Evolutionary conservation across 345 rosid genomes (phyloP).

Genomic region (Noccaea bulbosa): DNA sequence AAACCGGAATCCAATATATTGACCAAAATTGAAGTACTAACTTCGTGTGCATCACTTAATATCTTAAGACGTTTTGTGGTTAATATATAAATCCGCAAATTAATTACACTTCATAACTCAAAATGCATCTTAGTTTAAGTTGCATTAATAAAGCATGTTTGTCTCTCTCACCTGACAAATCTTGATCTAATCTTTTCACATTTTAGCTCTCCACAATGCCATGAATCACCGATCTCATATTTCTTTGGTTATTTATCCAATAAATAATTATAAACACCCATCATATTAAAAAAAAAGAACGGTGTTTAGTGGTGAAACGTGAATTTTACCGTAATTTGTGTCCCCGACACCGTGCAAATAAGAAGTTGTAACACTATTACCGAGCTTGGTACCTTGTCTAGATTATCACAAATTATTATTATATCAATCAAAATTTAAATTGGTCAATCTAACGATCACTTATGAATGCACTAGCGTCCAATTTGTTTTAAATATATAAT

Average conservation of each 20-base stretch:
- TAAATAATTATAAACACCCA: neutral
- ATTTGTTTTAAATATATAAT: constrained; percentile 33
- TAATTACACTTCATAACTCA: constrained; percentile 6
- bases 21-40: constrained; percentile 16
- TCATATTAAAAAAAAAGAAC: neutral
- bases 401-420: constrained; percentile 20
- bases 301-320: constrained; percentile 30
- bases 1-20: constrained; percentile 33
- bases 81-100: neutral
- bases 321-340: constrained; percentile 43
- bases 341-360: constrained; percentile 49
- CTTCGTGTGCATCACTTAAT: constrained; percentile 38
- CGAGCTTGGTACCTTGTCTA: constrained; percentile 35
- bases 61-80: constrained; percentile 15
- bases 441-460: constrained; percentile 36
- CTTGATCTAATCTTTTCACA: constrained; percentile 24
- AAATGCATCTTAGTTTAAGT: constrained; percentile 31
- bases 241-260: neutral
- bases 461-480: constrained; percentile 43
- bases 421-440: constrained; percentile 36
- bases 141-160: constrained; percentile 43
- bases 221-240: constrained; percentile 15
- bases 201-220: constrained; percentile 32
- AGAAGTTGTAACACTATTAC: constrained; percentile 42
- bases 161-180: constrained; percentile 40